phyloP scores from a whole-genome alignment of 352 stramenopile species.

The Pythium myriotylum region DNA sequence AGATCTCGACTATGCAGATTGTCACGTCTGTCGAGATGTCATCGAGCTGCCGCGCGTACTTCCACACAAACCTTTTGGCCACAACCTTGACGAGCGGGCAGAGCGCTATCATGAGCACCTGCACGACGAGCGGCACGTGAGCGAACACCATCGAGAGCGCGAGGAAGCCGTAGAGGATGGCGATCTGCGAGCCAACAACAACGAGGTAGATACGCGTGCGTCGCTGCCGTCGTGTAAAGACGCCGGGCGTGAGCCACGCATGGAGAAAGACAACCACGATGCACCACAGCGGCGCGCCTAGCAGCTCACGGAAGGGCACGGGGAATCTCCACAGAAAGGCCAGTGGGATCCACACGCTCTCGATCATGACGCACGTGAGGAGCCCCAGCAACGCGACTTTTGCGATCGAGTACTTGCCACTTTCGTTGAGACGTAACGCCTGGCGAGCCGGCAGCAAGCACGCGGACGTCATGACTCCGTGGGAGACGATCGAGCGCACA shows the following conservation, averaged over 20 bases:
- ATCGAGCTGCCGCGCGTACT: conserved; percentile 33
- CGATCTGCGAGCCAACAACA: conserved; percentile 12
- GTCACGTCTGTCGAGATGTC: conserved; percentile 50
- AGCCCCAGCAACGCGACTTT: conserved; percentile 9
- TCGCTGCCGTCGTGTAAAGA: conserved; percentile 7
- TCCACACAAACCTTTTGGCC: conserved; percentile 34
- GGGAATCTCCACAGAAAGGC: conserved; percentile 28
- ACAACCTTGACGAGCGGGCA: conserved; percentile 31
- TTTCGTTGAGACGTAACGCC: conserved; percentile 16
- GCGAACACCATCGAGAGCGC: conserved; percentile 32
- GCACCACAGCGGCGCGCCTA: conserved; percentile 9
- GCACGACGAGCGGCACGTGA: conserved; percentile 20
- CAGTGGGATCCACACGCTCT: conserved; percentile 15
- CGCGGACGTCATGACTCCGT: conserved; percentile 12
- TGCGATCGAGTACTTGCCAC: conserved; percentile 10
- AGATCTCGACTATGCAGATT: conserved; percentile 46
- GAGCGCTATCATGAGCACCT: conserved; percentile 30
- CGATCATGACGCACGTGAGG: conserved; percentile 1
- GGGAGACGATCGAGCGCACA: conserved; percentile 14
- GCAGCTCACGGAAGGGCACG: conserved; percentile 24
- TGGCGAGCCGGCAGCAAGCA: conserved; percentile 10
- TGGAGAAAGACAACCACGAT: conserved; percentile 4
- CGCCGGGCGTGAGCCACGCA: background rate
- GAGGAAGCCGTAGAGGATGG: conserved; percentile 28
- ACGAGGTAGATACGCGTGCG: conserved; percentile 16